Conservation (phyloP, 139 green algal genomes). For the Yamagishiella unicocca region DNA sequence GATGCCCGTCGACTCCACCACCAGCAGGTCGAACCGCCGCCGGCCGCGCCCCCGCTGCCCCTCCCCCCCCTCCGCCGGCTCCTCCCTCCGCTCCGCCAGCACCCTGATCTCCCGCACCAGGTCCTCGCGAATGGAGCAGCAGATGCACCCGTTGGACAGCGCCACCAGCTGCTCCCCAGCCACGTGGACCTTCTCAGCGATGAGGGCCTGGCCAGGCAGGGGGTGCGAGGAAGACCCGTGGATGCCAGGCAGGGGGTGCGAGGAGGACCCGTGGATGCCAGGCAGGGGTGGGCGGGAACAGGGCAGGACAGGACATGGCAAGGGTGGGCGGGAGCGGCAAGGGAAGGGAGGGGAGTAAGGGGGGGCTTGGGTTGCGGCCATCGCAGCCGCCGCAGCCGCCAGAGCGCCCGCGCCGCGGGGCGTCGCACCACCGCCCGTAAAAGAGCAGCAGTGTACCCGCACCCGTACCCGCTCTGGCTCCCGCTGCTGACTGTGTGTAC, state of each 20-base stretch:
- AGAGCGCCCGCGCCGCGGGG: too few species aligned
- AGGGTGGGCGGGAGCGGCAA: too few species aligned
- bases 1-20: conserved; percentile 90
- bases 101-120: conserved; percentile 53
- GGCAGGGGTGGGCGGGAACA: too few species aligned
- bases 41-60: conserved; percentile 17
- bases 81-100: conserved; percentile 19
- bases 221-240: background rate
- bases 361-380: too few species aligned
- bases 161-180: conserved; percentile 70
- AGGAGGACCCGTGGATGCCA: background rate
- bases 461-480: too few species aligned
- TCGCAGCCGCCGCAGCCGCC: too few species aligned
- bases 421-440: too few species aligned
- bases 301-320: too few species aligned
- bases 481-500: too few species aligned
- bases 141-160: conserved; percentile 75
- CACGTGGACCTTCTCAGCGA: conserved; percentile 13
- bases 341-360: too few species aligned
- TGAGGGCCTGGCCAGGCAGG: conserved; percentile 17
- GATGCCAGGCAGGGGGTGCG: background rate
- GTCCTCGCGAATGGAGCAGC: conserved; percentile 70
- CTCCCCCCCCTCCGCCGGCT: background rate
- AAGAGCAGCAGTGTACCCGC: too few species aligned
- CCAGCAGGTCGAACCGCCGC: conserved; percentile 79